Evolutionary conservation across 495 filamentous ascomycete genomes (phyloP).

Genomic region (Penicillium bovifimosum): DNA sequence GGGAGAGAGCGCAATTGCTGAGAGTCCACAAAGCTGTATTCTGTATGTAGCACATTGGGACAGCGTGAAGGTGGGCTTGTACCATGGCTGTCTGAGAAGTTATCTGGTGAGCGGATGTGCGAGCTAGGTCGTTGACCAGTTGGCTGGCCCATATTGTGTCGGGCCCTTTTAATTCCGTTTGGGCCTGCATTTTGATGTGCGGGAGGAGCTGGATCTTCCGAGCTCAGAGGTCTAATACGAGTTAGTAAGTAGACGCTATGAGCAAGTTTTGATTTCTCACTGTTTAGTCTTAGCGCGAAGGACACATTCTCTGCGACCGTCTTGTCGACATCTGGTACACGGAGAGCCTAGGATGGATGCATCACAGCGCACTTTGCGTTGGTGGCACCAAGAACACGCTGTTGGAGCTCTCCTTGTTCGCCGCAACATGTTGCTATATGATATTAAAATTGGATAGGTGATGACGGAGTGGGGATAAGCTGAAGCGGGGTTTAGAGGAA

Average conservation of each 20-base stretch:
- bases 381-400: conserved; percentile 45
- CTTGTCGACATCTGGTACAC: conserved; percentile 46
- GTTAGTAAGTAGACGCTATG: neutral
- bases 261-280: conserved; percentile 20
- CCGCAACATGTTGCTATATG: conserved; percentile 16
- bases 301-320: conserved; percentile 37
- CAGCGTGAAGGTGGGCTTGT: neutral
- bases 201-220: neutral
- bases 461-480: neutral
- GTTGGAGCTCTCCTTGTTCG: conserved; percentile 37
- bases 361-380: conserved; percentile 49
- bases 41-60: conserved; percentile 5
- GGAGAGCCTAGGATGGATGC: conserved; percentile 43
- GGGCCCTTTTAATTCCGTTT: neutral
- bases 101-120: neutral
- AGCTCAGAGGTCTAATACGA: neutral
- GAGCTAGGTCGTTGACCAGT: too few species aligned
- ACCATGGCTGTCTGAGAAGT: neutral
- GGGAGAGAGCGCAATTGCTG: conserved; percentile 32
- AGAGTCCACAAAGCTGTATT: conserved; percentile 36
- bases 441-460: neutral
- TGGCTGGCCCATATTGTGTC: neutral
- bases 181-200: too few species aligned
- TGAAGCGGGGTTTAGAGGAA: neutral
- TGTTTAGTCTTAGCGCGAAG: conserved; percentile 22